Conservation (phyloP, 2,329 filamentous ascomycete species). For the Aureobasidium namibiae region DNA sequence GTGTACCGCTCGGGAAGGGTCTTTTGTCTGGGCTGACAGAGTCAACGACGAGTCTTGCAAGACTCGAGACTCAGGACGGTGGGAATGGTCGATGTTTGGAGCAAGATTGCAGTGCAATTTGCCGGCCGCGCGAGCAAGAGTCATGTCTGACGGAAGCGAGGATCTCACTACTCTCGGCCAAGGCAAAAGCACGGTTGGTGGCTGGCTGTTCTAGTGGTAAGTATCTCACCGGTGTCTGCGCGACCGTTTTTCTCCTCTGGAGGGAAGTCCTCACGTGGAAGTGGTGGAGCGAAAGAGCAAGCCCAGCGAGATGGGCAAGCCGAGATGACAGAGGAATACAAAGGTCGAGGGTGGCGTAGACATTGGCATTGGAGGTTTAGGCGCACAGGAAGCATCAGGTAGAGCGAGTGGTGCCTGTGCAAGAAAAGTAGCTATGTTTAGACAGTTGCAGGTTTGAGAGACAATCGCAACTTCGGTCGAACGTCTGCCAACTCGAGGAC, state of each 20-base stretch:
- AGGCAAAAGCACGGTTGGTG: constrained; percentile 7
- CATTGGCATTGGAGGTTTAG: neutral
- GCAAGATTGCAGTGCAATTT: constrained; percentile 5
- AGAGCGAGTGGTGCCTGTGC: neutral
- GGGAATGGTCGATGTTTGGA: neutral
- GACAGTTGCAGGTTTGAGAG: neutral
- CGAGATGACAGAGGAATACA: neutral
- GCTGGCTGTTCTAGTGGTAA: constrained; percentile 11
- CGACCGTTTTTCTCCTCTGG: neutral
- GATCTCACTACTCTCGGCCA: neutral
- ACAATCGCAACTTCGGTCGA: neutral
- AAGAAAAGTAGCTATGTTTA: neutral
- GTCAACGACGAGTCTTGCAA: neutral
- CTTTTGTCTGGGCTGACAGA: neutral
- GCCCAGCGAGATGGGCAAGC: neutral
- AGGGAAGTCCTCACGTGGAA: neutral
- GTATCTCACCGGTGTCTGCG: constrained; percentile 4
- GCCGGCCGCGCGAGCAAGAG: constrained; percentile 10
- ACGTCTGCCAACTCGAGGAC: neutral
- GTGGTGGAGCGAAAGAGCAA: neutral
- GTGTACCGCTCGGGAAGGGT: neutral
- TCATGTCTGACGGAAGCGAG: constrained; percentile 9
- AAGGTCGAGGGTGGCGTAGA: neutral
- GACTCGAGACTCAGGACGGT: neutral
- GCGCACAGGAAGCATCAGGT: neutral